These are phyloP conservation scores for Neurospora sp. DNA, from an alignment of 495 filamentous ascomycete genomes.

Conservation along the genomic window DNA sequence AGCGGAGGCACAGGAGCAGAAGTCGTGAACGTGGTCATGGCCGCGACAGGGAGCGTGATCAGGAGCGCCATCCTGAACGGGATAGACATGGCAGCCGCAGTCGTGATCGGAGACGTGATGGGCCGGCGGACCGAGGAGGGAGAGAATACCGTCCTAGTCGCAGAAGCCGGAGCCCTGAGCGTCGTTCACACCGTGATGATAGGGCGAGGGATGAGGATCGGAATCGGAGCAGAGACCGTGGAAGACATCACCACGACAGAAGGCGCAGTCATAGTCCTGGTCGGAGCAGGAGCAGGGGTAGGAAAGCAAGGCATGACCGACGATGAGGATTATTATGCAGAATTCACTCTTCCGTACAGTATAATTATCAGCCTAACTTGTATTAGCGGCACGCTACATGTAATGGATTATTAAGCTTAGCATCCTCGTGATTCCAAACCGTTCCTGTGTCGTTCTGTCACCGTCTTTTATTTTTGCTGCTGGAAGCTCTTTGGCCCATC, in stretches of 20 bases:
- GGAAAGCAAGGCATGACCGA: neutral
- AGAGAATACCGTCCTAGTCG: conserved; percentile 7
- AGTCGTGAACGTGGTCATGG: conserved; percentile 13
- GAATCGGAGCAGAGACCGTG: conserved; percentile 7
- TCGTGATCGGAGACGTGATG: conserved; percentile 19
- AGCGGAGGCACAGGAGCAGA: conserved; percentile 26
- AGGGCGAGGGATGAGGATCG: conserved; percentile 5
- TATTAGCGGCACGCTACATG: neutral
- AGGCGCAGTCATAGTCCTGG: conserved; percentile 12
- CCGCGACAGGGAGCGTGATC: conserved; percentile 5
- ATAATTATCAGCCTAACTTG: neutral
- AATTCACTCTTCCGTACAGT: neutral
- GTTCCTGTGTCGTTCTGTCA: neutral
- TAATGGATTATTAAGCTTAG: neutral
- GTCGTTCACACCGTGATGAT: conserved; percentile 3
- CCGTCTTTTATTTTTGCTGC: neutral
- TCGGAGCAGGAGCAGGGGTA: conserved; percentile 18
- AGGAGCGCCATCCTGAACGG: conserved; percentile 10
- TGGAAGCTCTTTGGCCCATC: neutral
- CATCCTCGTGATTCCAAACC: neutral
- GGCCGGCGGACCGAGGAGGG: conserved; percentile 2
- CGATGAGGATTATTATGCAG: neutral
- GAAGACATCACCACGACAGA: neutral
- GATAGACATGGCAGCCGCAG: conserved; percentile 28
- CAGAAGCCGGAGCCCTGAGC: conserved; percentile 21